These are phyloP conservation scores for Cladophialophora bantiana DNA, from an alignment of 2,329 filamentous ascomycete genomes.

Conservation along the genomic window DNA sequence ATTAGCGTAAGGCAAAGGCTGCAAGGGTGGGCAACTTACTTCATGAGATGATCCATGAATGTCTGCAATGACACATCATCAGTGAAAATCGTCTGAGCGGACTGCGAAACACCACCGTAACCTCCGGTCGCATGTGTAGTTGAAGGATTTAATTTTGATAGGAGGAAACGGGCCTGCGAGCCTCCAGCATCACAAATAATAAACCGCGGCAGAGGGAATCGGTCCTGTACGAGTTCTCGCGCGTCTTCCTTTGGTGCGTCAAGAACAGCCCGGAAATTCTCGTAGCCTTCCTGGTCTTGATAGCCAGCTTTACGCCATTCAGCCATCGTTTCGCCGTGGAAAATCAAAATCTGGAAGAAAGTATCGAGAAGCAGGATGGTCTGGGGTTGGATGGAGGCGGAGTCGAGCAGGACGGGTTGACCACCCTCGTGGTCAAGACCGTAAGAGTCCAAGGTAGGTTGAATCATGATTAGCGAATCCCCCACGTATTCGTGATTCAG, in stretches of 20 bases:
- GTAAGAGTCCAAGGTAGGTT: conserved; percentile 96
- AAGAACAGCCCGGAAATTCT: conserved; percentile 87
- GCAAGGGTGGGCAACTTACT: conserved; percentile 65
- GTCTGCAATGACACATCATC: conserved; percentile 98
- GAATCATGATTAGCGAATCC: conserved; percentile 98
- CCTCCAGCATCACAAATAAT: conserved; percentile 99
- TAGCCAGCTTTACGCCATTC: conserved; percentile 99
- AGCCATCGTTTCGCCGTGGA: conserved; percentile 96
- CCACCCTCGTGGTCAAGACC: conserved; percentile 95
- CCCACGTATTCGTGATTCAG: conserved; percentile 96
- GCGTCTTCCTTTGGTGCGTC: conserved; percentile 97
- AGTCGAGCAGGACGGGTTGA: conserved; percentile 92
- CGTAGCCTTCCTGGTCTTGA: conserved; percentile 96
- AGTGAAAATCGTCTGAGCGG: conserved; percentile 97
- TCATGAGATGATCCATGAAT: conserved; percentile 99
- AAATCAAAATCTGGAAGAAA: conserved; percentile 99
- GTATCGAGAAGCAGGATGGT: conserved; percentile 95
- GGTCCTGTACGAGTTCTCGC: conserved; percentile 92
- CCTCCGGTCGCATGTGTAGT: conserved; percentile 94
- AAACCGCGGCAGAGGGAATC: conserved; percentile 97
- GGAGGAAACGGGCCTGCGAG: conserved; percentile 93
- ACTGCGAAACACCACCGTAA: conserved; percentile 87
- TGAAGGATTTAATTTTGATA: conserved; percentile 96
- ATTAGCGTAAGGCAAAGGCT: conserved; percentile 41
- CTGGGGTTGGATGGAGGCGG: conserved; percentile 91